phyloP scores from a whole-genome alignment of 441 rosid species.

The Oxalis stricta region DNA sequence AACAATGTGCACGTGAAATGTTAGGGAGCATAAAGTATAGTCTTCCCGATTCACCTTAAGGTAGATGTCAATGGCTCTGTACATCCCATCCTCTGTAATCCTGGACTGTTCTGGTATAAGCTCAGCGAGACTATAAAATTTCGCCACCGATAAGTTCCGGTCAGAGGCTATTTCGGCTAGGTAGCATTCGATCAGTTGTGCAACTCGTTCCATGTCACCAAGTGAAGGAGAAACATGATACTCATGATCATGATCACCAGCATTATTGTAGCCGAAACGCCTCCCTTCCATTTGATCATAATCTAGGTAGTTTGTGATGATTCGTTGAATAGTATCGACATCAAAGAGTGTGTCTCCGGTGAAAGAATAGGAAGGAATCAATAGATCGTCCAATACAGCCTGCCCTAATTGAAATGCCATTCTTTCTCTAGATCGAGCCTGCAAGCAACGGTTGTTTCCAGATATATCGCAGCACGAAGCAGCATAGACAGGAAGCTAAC shows the following conservation, averaged over 20 bases:
- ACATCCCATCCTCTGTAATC: constrained; percentile 56
- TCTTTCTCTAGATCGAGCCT: constrained; percentile 69
- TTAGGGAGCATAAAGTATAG: no score
- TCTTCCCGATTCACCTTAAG: constrained; percentile 54
- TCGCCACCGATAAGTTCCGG: constrained; percentile 29
- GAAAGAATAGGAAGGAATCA: constrained; percentile 47
- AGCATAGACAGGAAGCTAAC: constrained; percentile 66
- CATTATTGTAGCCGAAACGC: constrained; percentile 17
- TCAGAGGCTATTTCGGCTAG: constrained; percentile 58
- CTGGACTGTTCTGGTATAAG: constrained; percentile 52
- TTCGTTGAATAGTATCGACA: constrained; percentile 42
- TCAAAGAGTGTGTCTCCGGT: constrained; percentile 54
- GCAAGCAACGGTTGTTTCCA: constrained; percentile 80
- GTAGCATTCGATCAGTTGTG: constrained; percentile 52
- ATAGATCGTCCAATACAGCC: constrained; percentile 52
- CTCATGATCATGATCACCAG: constrained; percentile 15
- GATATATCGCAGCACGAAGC: constrained; percentile 45
- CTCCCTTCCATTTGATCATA: constrained; percentile 33
- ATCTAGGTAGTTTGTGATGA: constrained; percentile 43
- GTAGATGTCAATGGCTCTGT: constrained; percentile 58
- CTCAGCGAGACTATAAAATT: constrained; percentile 38
- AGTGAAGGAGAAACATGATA: constrained; percentile 23
- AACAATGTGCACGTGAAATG: no score
- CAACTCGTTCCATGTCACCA: constrained; percentile 45
- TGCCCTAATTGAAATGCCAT: constrained; percentile 49